Conservation (phyloP, 108 stramenopile genomes). For the Skeletonema menzelii region DNA sequence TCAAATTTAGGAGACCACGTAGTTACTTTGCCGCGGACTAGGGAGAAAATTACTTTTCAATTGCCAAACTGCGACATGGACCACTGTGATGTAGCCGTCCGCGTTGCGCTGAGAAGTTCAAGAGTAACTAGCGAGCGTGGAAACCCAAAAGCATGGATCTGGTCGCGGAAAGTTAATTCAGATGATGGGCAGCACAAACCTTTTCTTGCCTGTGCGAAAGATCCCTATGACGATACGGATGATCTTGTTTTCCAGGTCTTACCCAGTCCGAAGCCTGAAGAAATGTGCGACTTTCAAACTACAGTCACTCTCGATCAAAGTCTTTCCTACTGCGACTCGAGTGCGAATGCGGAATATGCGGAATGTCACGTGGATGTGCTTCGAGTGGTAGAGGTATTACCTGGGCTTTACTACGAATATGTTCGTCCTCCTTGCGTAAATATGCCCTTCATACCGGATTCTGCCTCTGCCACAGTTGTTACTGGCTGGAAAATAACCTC, state of each 20-base stretch:
- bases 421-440: constrained; percentile 58
- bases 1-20: background rate
- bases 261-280: constrained; percentile 15
- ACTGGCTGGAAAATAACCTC: background rate
- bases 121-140: background rate
- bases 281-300: constrained; percentile 25
- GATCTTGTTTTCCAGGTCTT: constrained; percentile 25
- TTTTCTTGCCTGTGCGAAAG: background rate
- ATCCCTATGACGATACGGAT: constrained; percentile 23
- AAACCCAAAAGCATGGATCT: too few relatives aligned
- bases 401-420: constrained; percentile 57
- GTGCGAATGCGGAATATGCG: background rate
- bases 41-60: background rate
- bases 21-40: constrained; percentile 11
- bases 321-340: background rate
- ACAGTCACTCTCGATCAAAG: constrained; percentile 30
- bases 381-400: constrained; percentile 45
- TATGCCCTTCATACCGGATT: constrained; percentile 42
- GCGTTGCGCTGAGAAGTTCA: constrained; percentile 24
- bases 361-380: constrained; percentile 52
- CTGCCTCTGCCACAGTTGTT: constrained; percentile 29
- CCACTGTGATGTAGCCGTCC: constrained; percentile 22
- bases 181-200: constrained; percentile 13
- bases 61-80: constrained; percentile 9
- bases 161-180: too few relatives aligned